Conservation (phyloP, 352 stramenopile species). For the Globisporangium heterothallicum region DNA sequence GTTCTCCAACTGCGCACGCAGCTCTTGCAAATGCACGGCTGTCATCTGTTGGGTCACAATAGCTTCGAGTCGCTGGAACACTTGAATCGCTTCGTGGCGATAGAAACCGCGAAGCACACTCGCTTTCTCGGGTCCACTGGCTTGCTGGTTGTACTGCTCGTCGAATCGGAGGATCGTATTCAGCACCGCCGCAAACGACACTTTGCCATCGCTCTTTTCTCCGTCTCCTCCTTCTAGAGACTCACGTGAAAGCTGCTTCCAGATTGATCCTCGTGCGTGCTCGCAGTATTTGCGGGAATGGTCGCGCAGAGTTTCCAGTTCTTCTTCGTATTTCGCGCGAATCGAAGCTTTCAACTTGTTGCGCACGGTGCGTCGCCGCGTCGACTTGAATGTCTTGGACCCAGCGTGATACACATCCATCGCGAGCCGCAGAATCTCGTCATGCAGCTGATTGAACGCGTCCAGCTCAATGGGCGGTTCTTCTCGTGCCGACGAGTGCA, state of each 20-base stretch:
- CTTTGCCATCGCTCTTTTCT: neutral
- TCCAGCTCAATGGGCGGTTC: slow-evolving; percentile 55
- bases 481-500: slow-evolving; percentile 52
- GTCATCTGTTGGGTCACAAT: slow-evolving; percentile 47
- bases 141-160: slow-evolving; percentile 32
- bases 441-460: slow-evolving; percentile 59
- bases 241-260: slow-evolving; percentile 26
- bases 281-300: slow-evolving; percentile 55
- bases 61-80: slow-evolving; percentile 50
- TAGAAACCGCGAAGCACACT: slow-evolving; percentile 57
- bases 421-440: slow-evolving; percentile 62
- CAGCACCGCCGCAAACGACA: slow-evolving; percentile 37
- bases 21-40: slow-evolving; percentile 40
- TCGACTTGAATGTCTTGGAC: slow-evolving; percentile 25
- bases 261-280: slow-evolving; percentile 30
- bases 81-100: slow-evolving; percentile 38
- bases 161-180: slow-evolving; percentile 52
- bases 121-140: slow-evolving; percentile 46
- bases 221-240: slow-evolving; percentile 6
- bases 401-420: slow-evolving; percentile 62
- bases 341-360: slow-evolving; percentile 48
- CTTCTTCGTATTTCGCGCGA: slow-evolving; percentile 27
- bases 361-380: slow-evolving; percentile 39
- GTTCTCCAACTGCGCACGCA: slow-evolving; percentile 45
- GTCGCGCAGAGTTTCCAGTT: slow-evolving; percentile 29